Base-by-base conservation (phyloP, 352 stramenopile species). In the Phytophthora sojae region DNA sequence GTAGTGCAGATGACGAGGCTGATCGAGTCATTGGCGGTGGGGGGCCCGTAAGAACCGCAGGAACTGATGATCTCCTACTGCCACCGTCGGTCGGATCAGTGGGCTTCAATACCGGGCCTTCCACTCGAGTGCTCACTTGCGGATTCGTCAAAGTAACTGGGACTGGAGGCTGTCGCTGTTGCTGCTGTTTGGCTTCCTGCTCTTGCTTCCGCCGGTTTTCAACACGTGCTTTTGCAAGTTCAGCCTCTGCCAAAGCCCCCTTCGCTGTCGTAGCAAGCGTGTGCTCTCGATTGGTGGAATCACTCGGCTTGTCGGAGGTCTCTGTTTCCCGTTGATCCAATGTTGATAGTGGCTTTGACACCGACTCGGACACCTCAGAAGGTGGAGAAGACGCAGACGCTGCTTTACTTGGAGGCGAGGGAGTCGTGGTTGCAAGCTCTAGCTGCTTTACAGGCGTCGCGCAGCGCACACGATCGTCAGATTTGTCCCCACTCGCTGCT, bases 211-310 rank as follows among this genome's bases (percentile, higher is more conserved):
- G 77, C 0, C 87, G 76, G 12, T 58, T 81, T 67, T 93, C 87
- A 15, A 94, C 83, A 6, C 87, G 82, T 25, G 79, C 72, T 60
- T 88, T 90, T 7, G 87, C 85, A 53, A 94, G 79, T 64, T 94
- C 83, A 6, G 87, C 87, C 67, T 94, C 87, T 5, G 76, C 81
- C 21, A 88, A 64, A 3, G 87, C 87, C 8, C 85, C 83, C 61
- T 92, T 90, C 17, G 76, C 74, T 11, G 81, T 89, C 4, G 80
- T 67, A 11, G 68, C 73, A 6, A 91, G 71, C 3, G 78, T 82
- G 57, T 81, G 42, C 26, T 87, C 75, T 6, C 68, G 63, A 45
- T 77, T 87, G 23, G 15, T 64, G 3, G 15, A 8, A 25, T 70
- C 42, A 49, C 51, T 23, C 12, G 23, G 32, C 26, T 25, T 42